Conservation (phyloP, 164 flowering plant species). For the Dillenia suffruticosa region DNA sequence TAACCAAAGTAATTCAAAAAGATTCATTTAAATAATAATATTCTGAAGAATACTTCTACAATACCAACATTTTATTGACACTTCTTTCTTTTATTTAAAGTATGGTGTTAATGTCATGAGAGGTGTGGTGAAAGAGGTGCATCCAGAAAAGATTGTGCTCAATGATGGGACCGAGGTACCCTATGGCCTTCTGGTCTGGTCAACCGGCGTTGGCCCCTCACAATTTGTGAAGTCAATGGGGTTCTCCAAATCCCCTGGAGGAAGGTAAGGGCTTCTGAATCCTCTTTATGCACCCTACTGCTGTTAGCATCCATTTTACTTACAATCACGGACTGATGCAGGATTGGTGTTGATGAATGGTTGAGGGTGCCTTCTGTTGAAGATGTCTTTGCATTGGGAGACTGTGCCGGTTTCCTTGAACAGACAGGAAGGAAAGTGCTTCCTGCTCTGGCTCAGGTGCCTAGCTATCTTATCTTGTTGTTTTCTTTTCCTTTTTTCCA, state of each 20-base stretch:
- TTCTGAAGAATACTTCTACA: not conserved
- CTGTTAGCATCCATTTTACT: not conserved
- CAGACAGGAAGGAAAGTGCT: constrained; percentile 69
- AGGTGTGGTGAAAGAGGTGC: constrained; percentile 88
- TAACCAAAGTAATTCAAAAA: constrained; percentile 50
- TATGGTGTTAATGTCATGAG: constrained; percentile 64
- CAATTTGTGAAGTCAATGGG: constrained; percentile 61
- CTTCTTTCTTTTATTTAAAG: constrained; percentile 19
- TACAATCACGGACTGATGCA: constrained; percentile 11
- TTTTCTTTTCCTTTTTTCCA: not conserved
- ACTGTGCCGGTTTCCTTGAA: constrained; percentile 89
- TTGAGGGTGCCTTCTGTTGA: constrained; percentile 73
- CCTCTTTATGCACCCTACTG: too few relatives aligned
- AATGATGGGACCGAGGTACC: constrained; percentile 81
- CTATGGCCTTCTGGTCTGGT: constrained; percentile 84
- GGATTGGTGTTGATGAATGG: constrained; percentile 91
- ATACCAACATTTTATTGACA: not conserved
- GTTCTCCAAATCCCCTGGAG: constrained; percentile 71
- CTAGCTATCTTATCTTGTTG: not conserved
- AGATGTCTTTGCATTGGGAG: constrained; percentile 91
- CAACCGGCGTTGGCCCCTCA: constrained; percentile 93
- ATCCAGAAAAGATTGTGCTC: constrained; percentile 52
- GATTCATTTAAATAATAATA: not conserved
- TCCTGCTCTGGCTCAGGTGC: constrained; percentile 91
- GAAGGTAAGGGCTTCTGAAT: constrained; percentile 43